Evolutionary conservation across 2,329 filamentous ascomycete species (phyloP).

Genomic region (Neofusicoccum umdonicola): DNA sequence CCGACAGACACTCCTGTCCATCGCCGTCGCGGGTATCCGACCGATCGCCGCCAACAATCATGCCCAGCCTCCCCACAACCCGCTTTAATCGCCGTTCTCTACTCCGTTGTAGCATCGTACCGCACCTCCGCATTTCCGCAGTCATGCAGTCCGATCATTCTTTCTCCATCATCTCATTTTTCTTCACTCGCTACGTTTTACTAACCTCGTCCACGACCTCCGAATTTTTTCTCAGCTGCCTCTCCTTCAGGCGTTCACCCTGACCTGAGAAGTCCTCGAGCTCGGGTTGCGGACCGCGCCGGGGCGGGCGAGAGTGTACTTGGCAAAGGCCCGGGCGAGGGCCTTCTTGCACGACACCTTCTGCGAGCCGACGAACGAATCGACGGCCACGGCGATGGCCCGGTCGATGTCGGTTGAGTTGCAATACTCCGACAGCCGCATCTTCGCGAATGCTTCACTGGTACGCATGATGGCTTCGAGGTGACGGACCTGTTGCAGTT

Average conservation of each 20-base stretch:
- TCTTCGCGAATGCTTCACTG: constrained; percentile 90
- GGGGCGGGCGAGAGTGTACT: constrained; percentile 63
- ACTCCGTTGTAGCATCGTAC: not conserved
- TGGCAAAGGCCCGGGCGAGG: constrained; percentile 88
- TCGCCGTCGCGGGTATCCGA: not conserved
- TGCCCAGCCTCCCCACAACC: not conserved
- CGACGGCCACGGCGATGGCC: constrained; percentile 93
- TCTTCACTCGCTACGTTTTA: not conserved
- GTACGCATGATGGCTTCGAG: constrained; percentile 96
- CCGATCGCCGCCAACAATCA: not conserved
- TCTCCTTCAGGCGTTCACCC: not conserved
- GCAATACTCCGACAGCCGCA: constrained; percentile 97
- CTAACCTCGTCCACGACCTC: not conserved
- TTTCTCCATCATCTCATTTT: not conserved
- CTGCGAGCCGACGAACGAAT: constrained; percentile 92
- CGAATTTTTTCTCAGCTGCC: not conserved
- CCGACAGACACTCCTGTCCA: not conserved
- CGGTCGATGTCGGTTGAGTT: constrained; percentile 88
- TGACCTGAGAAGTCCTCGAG: constrained; percentile 1
- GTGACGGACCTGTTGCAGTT: constrained; percentile 74
- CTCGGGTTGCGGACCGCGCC: constrained; percentile 36
- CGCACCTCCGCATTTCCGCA: not conserved
- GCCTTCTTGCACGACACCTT: constrained; percentile 98
- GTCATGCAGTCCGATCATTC: not conserved
- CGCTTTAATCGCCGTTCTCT: not conserved